A percentile compares a stretch with the other conserved stretches of the same genome.
Conservation (phyloP, 768 basidiomycete genomes). For the Roridomyces roridus region DNA sequence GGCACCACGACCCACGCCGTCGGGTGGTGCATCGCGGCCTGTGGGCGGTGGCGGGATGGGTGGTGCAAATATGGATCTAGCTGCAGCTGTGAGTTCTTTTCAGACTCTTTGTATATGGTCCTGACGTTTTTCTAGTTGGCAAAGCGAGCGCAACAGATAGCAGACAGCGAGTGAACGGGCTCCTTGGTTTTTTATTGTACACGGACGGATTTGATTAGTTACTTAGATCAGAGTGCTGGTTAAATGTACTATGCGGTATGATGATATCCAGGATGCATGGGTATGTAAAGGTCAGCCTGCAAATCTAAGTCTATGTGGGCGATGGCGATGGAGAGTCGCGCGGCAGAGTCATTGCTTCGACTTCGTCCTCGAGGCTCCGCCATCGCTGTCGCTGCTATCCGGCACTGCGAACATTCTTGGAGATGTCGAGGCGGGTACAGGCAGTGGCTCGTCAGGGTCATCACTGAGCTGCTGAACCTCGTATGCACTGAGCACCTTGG, state of each 20-base stretch:
- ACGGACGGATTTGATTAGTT: slow-evolving; percentile 10
- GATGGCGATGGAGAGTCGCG: slow-evolving; percentile 29
- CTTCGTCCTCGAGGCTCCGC: slow-evolving; percentile 44
- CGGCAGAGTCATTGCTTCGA: slow-evolving; percentile 44
- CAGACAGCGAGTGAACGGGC: slow-evolving; percentile 45
- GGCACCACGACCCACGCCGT: slow-evolving; percentile 53
- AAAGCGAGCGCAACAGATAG: slow-evolving; percentile 73
- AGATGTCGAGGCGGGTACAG: slow-evolving; percentile 10
- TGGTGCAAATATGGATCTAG: slow-evolving; percentile 62
- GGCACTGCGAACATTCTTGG: slow-evolving; percentile 27
- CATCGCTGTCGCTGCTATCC: slow-evolving; percentile 22
- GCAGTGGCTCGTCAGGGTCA: slow-evolving; percentile 30
- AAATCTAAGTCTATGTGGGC: background rate
- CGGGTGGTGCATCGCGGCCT: slow-evolving; percentile 45
- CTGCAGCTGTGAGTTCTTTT: slow-evolving; percentile 71
- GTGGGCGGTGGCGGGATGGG: slow-evolving; percentile 48
- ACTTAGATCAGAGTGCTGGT: slow-evolving; percentile 14
- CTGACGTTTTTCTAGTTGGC: slow-evolving; percentile 59
- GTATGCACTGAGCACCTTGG: slow-evolving; percentile 77
- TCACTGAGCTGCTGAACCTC: slow-evolving; percentile 54
- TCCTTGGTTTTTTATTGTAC: slow-evolving; percentile 16
- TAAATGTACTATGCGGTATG: slow-evolving; percentile 18
- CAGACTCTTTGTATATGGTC: background rate
- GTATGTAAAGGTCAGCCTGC: slow-evolving; percentile 7
- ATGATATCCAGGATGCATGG: slow-evolving; percentile 20